Evolutionary conservation across 768 basidiomycete genomes (phyloP), one percentile per base, ranked within the genome.

Genomic region (Cystobasidium onofrii): DNA sequence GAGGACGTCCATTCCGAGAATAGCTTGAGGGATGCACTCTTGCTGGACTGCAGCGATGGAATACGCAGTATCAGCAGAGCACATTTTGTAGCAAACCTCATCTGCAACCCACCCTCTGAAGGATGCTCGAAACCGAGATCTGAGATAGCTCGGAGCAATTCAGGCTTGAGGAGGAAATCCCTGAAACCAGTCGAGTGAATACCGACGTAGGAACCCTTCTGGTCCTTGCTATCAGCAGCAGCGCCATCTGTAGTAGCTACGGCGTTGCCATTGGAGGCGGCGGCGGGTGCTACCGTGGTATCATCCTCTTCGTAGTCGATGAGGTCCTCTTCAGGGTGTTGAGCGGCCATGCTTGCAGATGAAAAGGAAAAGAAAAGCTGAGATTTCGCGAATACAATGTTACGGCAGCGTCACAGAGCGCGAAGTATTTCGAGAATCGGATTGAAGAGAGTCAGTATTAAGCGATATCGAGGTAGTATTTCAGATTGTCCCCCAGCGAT

Each of bases 81-180:
- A n/a, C n/a, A n/a, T n/a, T n/a, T n/a, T n/a, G n/a, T n/a, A n/a
- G n/a, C n/a, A 36, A 15, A 67, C 27, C 18, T 4, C 6, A 1
- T 63, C 18, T 29, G 52, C 15, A 10, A 79, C 84, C 72, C 78
- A 96, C 96, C 96, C 86, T 99, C 96, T 64, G 95, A 98, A 69
- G 96, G 96, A 83, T 99, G 96, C 83, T 99, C 96, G 80, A 99
- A 99, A 81, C 96, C 96, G n/a, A 99, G 85, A 80, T 99, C 96
- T 82, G 91, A 93, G 81, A 99, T 99, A 63, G 96, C 94, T 74
- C 96, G 89, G 78, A 98, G 86, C 75, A 99, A 82, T 81, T 98
- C 96, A 44, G 96, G 92, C 84, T 98, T 99, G 82, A 98, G 84
- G 81, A 99, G 84, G 85, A 99, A 99, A 82, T 99, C 96, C 82